Percentiles rank a stretch among this genome's conserved stretches.
These are phyloP conservation scores for Pilatotrama ljubarskyi DNA, from an alignment of 768 basidiomycete genomes.

Conservation along the genomic window DNA sequence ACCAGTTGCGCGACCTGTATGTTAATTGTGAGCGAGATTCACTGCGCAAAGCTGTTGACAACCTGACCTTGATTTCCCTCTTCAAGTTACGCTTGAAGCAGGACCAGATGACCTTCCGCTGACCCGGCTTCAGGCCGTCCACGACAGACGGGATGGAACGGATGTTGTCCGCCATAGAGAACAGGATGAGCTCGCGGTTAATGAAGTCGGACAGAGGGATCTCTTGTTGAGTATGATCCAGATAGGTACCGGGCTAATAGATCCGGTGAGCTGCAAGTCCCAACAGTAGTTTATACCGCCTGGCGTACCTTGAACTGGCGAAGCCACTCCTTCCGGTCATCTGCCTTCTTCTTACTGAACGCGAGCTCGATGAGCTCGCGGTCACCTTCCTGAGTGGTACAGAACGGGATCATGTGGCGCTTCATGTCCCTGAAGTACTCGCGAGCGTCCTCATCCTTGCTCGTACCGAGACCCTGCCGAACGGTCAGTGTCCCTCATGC, in stretches of 20 bases:
- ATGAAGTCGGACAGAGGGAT: slow-evolving; percentile 94
- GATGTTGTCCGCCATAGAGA: slow-evolving; percentile 99
- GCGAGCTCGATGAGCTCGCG: slow-evolving; percentile 92
- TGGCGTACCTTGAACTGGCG: slow-evolving; percentile 80
- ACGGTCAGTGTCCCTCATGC: neutral
- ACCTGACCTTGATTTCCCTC: slow-evolving; percentile 80
- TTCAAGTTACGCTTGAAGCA: slow-evolving; percentile 95
- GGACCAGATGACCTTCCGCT: slow-evolving; percentile 94
- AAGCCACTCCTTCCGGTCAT: slow-evolving; percentile 98
- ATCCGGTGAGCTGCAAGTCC: too few relatives aligned
- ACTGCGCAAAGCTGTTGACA: too few relatives aligned
- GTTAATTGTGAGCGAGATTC: neutral
- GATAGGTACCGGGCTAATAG: slow-evolving; percentile 92
- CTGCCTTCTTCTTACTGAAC: slow-evolving; percentile 99
- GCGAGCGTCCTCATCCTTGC: slow-evolving; percentile 83
- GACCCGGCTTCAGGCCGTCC: slow-evolving; percentile 96
- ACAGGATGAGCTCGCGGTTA: slow-evolving; percentile 95
- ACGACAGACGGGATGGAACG: slow-evolving; percentile 94
- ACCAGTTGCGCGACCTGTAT: slow-evolving; percentile 87
- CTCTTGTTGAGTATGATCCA: slow-evolving; percentile 85
- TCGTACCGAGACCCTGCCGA: slow-evolving; percentile 90
- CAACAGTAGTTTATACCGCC: too few relatives aligned
- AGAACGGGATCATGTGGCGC: slow-evolving; percentile 94
- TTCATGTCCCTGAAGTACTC: slow-evolving; percentile 91
- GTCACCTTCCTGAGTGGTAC: slow-evolving; percentile 77